These are phyloP conservation scores for Scytalidium lignicola DNA, from an alignment of 2,329 filamentous ascomycete species.

Conservation along the genomic window DNA sequence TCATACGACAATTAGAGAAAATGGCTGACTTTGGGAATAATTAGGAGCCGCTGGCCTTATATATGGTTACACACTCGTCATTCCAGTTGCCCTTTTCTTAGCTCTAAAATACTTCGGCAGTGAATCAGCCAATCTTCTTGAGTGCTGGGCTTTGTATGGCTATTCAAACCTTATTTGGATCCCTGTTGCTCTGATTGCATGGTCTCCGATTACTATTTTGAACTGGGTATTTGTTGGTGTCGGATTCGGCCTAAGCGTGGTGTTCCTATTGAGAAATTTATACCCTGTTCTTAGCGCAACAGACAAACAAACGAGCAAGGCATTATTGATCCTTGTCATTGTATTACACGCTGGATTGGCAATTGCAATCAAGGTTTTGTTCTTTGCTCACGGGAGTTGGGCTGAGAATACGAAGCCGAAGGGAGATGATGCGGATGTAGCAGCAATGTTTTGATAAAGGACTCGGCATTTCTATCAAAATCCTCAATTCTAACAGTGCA, in stretches of 20 bases:
- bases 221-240: constrained; percentile 93
- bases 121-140: constrained; percentile 85
- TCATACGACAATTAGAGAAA: background rate
- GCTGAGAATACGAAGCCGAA: constrained; percentile 19
- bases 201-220: constrained; percentile 77
- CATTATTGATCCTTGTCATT: constrained; percentile 78
- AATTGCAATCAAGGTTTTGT: constrained; percentile 91
- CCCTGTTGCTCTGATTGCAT: constrained; percentile 84
- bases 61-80: constrained; percentile 88
- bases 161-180: constrained; percentile 98
- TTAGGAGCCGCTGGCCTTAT: constrained; percentile 80
- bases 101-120: constrained; percentile 93
- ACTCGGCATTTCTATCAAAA: background rate
- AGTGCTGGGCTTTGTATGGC: constrained; percentile 93
- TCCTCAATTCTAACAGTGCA: background rate
- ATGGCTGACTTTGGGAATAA: constrained; percentile 3
- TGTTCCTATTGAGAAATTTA: constrained; percentile 79
- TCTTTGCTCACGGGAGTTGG: constrained; percentile 80
- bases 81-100: constrained; percentile 81
- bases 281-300: constrained; percentile 91
- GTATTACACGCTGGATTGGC: constrained; percentile 83
- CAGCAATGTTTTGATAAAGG: background rate
- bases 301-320: constrained; percentile 85
- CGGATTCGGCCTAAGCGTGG: constrained; percentile 76
- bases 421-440: background rate